Base-by-base conservation (phyloP, 2,329 filamentous ascomycete genomes). In the Pyrenochaeta sp. region DNA sequence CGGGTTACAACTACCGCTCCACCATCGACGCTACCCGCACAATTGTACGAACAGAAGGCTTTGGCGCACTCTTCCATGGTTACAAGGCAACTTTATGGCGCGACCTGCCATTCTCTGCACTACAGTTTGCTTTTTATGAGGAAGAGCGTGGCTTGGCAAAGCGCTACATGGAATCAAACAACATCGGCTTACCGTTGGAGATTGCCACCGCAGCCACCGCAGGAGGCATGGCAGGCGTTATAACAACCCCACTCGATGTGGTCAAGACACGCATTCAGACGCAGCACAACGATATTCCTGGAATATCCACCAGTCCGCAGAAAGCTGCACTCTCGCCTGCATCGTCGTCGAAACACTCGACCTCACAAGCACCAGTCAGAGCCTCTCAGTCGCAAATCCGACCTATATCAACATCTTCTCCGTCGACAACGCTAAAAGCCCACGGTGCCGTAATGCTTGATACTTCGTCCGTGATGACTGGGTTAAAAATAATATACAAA, bases 81-180 rank as follows among this genome's bases (percentile, higher is more conserved):
- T 99, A 96, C 82, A 95, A 95, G 77, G 95, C 95, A 10, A 99
- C 95, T 0, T 87, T 99, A 2, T 95, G 91, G 80, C 90, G 95
- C 57, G 95, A 99, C 71, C 84, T 99, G 24, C 95, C 95, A 1
- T 99, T 97, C 75, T 98, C 94, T 0, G 95, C 95, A 0, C 81
- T 99, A 10, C 95, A 99, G 74, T 98, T 99, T 78, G 94, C 96
- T 71, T 97, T 99, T 76, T 99, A 97, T 82, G 95, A 99, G 78
- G 92, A 98, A 77, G 93, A 93, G 74, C 91, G 93, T 71, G 87
- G 84, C 45, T 86, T 92, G 84, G 93, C 95, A 0, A 90, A 90
- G 72, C 78, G 87, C 52, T 96, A 90, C 84, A 89, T 91, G 72
- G 87, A 90, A 34, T 90, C 89, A 61, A 86, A 90, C 56, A 92